Evolutionary conservation across 257 asterid species (phyloP).

Genomic region (Leptodermis oblonga): DNA sequence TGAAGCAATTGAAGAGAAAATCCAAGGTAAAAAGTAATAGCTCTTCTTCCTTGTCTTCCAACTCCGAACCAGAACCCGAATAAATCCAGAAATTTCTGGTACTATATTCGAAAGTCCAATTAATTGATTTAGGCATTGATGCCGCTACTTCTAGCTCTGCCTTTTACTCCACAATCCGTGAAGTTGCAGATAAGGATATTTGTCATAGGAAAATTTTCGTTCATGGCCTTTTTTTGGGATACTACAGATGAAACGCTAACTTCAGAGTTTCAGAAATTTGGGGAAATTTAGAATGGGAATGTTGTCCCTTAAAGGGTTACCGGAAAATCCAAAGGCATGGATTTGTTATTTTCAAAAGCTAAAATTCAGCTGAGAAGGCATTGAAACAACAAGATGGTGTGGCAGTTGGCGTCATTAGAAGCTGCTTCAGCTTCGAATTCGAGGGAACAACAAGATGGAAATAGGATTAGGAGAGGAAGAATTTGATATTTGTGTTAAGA

Average conservation of each 20-base stretch:
- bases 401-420: conserved; percentile 72
- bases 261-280: conserved; percentile 43
- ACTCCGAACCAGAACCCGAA: conserved; percentile 45
- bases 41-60: conserved; percentile 15
- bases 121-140: conserved; percentile 46
- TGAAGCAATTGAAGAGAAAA: conserved; percentile 16
- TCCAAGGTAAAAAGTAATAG: neutral
- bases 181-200: conserved; percentile 60
- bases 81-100: conserved; percentile 58
- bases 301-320: conserved; percentile 56
- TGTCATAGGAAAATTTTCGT: conserved; percentile 69
- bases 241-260: conserved; percentile 40
- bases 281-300: conserved; percentile 65
- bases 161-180: conserved; percentile 37
- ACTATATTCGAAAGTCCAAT: conserved; percentile 72
- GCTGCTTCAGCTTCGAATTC: conserved; percentile 23
- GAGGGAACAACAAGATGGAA: conserved; percentile 39
- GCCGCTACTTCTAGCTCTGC: conserved; percentile 31
- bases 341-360: conserved; percentile 47
- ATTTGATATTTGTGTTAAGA: conserved; percentile 54
- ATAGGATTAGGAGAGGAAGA: neutral
- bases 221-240: conserved; percentile 76
- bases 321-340: conserved; percentile 72
- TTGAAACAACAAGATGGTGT: conserved; percentile 52
- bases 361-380: conserved; percentile 47